Evolutionary conservation across 202 grass and related monocot species (phyloP).

Genomic region (Carex arenaria): DNA sequence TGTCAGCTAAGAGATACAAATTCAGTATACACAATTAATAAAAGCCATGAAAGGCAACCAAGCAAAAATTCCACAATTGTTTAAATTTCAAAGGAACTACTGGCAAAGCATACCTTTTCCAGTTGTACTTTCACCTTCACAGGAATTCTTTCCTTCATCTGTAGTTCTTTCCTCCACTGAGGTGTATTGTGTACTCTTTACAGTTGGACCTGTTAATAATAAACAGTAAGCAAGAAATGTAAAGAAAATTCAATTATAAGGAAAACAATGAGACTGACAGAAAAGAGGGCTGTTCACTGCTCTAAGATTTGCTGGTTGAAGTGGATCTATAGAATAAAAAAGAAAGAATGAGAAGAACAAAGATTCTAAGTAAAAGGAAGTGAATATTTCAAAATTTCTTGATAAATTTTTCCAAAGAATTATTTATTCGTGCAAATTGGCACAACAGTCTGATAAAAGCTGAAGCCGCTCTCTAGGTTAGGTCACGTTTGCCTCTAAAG

Average conservation of each 20-base stretch:
- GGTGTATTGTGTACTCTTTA: not conserved
- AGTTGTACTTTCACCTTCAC: not conserved
- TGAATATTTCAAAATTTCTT: not conserved
- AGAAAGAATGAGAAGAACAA: not conserved
- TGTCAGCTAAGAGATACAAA: not conserved
- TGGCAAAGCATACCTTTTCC: not conserved
- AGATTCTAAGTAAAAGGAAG: not conserved
- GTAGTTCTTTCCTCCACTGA: not conserved
- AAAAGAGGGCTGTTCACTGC: too few species aligned
- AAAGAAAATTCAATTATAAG: not conserved
- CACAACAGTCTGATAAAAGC: not conserved
- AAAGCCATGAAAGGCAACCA: not conserved
- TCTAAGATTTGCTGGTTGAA: not conserved
- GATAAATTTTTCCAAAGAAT: not conserved
- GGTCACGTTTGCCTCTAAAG: not conserved
- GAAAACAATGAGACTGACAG: not conserved
- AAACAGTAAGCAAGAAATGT: not conserved
- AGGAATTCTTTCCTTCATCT: not conserved
- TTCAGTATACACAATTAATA: constrained; percentile 4
- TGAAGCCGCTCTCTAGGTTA: constrained; percentile 9
- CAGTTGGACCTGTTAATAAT: not conserved
- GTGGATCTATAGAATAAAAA: not conserved
- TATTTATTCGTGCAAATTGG: not conserved
- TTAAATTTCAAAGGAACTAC: not conserved
- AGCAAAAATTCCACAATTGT: not conserved